Conservation (phyloP, 192 early-diverging fungal genomes). For the Linnemannia schmuckeri region DNA sequence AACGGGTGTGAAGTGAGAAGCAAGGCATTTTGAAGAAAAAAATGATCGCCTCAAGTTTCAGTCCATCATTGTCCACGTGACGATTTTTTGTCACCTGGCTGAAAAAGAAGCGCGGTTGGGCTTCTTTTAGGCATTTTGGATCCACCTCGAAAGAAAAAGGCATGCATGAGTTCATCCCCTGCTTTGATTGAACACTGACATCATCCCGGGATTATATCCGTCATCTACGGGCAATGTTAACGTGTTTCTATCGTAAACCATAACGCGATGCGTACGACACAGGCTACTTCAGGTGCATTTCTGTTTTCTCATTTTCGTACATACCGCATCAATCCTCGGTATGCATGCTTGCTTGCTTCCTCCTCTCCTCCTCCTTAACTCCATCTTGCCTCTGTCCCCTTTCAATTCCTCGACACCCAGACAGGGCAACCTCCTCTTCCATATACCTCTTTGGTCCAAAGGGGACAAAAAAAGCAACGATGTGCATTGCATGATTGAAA, state of each 20-base stretch:
- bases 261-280: no score
- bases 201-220: background rate
- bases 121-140: background rate
- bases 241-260: no score
- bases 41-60: conserved; percentile 4
- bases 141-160: no score
- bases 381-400: background rate
- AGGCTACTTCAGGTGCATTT: no score
- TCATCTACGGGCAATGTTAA: background rate
- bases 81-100: background rate
- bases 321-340: no score
- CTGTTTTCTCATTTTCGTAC: no score
- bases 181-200: background rate
- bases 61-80: background rate
- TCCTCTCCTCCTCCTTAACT: background rate
- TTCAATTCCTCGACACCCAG: background rate
- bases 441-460: background rate
- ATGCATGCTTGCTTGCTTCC: no score
- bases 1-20: background rate
- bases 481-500: background rate
- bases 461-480: no score
- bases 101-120: background rate
- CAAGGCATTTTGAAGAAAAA: background rate
- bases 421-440: background rate
- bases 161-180: no score